These are phyloP conservation scores for Candolleomyces eurysporus DNA, from an alignment of 768 basidiomycete species.

Conservation along the genomic window DNA sequence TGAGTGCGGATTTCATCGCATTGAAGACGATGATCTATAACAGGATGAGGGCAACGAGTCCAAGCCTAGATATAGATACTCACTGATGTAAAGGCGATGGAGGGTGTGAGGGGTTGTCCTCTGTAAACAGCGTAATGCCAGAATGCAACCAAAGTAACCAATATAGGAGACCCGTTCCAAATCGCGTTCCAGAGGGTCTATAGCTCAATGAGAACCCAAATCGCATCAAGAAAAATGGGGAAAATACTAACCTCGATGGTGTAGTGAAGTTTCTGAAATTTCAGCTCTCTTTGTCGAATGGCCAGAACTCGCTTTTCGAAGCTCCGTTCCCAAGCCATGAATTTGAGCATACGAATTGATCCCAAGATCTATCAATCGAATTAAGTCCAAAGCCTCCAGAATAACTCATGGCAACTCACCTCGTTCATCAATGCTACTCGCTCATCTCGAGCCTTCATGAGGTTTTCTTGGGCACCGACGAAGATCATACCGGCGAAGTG, in stretches of 20 bases:
- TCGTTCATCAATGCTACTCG: conserved; percentile 90
- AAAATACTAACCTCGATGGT: conserved; percentile 61
- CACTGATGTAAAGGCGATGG: conserved; percentile 77
- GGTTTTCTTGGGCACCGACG: conserved; percentile 65
- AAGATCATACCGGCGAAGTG: conserved; percentile 83
- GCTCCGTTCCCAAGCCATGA: conserved; percentile 93
- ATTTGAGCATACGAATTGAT: conserved; percentile 93
- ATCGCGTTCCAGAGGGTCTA: conserved; percentile 49
- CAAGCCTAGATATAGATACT: conserved; percentile 16
- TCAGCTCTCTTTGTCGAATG: conserved; percentile 77
- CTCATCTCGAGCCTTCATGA: conserved; percentile 92
- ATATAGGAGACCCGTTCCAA: conserved; percentile 64
- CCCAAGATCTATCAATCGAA: conserved; percentile 60
- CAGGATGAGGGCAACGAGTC: background rate
- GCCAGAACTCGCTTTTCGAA: conserved; percentile 75
- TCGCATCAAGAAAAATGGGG: background rate
- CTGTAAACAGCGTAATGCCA: conserved; percentile 76
- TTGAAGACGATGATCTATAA: conserved; percentile 50
- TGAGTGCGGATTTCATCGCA: conserved; percentile 86
- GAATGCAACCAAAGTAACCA: conserved; percentile 61
- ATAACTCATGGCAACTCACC: conserved; percentile 21
- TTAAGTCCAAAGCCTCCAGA: background rate
- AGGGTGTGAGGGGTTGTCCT: conserved; percentile 69
- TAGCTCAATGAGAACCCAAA: background rate
- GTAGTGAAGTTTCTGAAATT: conserved; percentile 84